phyloP scores from a whole-genome alignment of 2,329 filamentous ascomycete species.

The Grosmannia clavigera region DNA sequence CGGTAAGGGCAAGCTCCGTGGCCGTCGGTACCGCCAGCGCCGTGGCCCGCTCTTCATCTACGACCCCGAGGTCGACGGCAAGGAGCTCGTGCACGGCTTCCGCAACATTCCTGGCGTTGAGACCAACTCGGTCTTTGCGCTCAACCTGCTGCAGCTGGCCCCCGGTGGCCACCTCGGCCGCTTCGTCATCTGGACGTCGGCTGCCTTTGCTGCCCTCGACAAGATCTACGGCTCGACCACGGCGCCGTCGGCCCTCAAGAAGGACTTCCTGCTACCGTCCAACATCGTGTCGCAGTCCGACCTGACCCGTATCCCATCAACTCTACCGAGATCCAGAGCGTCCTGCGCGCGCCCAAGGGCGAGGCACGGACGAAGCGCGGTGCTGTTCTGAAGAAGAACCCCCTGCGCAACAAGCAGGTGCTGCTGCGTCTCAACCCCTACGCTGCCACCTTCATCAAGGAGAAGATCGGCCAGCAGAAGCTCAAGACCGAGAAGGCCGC shows the following conservation, averaged over 20 bases:
- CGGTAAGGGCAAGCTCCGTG: constrained; percentile 97
- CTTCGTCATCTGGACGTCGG: constrained; percentile 98
- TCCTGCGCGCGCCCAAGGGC: constrained; percentile 84
- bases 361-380: constrained; percentile 79
- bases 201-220: constrained; percentile 93
- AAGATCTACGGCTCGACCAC: constrained; percentile 93
- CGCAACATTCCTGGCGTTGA: constrained; percentile 98
- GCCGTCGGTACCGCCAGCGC: constrained; percentile 92
- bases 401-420: constrained; percentile 96
- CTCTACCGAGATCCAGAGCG: constrained; percentile 95
- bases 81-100: constrained; percentile 87
- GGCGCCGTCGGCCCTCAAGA: constrained; percentile 83
- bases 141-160: constrained; percentile 98
- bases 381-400: constrained; percentile 99
- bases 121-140: constrained; percentile 82
- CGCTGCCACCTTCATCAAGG: constrained; percentile 78
- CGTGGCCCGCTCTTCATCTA: constrained; percentile 97
- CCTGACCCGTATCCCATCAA: constrained; percentile 96
- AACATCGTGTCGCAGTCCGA: constrained; percentile 91
- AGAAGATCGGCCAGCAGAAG: constrained; percentile 66
- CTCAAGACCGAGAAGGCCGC: constrained; percentile 15
- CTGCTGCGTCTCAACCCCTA: constrained; percentile 98
- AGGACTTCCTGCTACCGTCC: constrained; percentile 94
- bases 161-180: constrained; percentile 97
- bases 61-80: constrained; percentile 89